phyloP scores from a whole-genome alignment of 306 rosid genomes.

The Potentilla sterilis region DNA sequence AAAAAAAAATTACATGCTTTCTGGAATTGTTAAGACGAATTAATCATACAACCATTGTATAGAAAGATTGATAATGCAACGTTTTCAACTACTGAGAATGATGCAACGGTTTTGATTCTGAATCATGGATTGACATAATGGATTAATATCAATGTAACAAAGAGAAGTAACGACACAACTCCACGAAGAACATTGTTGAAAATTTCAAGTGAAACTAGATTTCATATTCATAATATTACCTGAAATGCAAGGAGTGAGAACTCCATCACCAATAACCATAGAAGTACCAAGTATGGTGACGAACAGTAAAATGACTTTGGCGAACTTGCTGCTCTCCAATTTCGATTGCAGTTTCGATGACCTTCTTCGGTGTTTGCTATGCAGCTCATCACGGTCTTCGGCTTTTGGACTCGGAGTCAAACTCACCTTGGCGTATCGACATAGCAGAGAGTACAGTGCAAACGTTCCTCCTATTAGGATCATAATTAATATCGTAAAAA shows the following conservation, averaged over 20 bases:
- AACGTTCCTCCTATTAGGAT: conserved; percentile 57
- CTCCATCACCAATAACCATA: conserved; percentile 89
- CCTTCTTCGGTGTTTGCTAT: conserved; percentile 27
- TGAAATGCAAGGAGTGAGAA: conserved; percentile 74
- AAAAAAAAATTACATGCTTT: too few species aligned
- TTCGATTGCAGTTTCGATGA: conserved; percentile 48
- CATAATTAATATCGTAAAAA: too few species aligned
- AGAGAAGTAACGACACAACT: too few species aligned
- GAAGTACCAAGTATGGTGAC: conserved; percentile 72
- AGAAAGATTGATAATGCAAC: too few species aligned
- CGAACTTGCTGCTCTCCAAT: conserved; percentile 39
- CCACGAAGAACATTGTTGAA: background rate
- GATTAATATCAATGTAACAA: too few species aligned
- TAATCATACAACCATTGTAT: too few species aligned
- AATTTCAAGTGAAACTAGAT: background rate
- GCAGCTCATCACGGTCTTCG: conserved; percentile 50
- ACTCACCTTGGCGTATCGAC: conserved; percentile 59
- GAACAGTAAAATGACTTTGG: conserved; percentile 40
- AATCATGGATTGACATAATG: too few species aligned
- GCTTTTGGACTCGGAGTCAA: conserved; percentile 55
- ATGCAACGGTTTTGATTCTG: too few species aligned
- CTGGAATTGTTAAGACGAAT: too few species aligned
- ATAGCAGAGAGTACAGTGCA: conserved; percentile 69
- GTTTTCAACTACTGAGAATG: too few species aligned
- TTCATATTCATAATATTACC: conserved; percentile 27